Evolutionary conservation across 2,329 filamentous ascomycete species (phyloP).

Genomic region (Aspergillus ochraceus): DNA sequence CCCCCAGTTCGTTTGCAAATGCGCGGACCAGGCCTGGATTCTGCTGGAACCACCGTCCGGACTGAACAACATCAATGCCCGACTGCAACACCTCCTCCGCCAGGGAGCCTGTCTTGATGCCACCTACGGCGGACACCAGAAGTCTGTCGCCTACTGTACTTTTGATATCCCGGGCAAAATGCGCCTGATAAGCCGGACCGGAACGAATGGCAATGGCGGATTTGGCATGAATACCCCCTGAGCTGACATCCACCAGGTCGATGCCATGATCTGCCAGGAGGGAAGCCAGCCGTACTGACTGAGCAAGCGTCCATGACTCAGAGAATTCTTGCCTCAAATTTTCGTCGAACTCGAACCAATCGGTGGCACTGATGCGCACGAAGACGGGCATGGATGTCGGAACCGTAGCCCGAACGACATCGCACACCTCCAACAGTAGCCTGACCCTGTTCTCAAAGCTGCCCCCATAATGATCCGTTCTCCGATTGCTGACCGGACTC

Average conservation of each 20-base stretch:
- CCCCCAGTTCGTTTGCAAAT: constrained; percentile 56
- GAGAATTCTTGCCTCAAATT: constrained; percentile 13
- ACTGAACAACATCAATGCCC: constrained; percentile 52
- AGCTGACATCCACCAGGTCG: constrained; percentile 6
- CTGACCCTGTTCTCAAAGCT: constrained; percentile 14
- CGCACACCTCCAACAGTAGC: constrained; percentile 10
- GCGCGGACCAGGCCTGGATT: constrained; percentile 58
- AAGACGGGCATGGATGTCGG: constrained; percentile 58
- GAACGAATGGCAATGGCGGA: constrained; percentile 14
- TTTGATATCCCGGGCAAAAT: constrained; percentile 27
- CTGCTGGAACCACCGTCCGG: constrained; percentile 59
- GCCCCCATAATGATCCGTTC: constrained; percentile 25
- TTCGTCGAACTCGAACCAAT: constrained; percentile 56
- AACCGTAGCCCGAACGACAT: constrained; percentile 40
- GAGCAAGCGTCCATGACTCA: constrained; percentile 19
- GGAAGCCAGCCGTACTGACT: constrained; percentile 8
- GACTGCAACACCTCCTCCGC: constrained; percentile 52
- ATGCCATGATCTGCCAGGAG: constrained; percentile 13
- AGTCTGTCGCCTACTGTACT: constrained; percentile 20
- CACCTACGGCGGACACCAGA: constrained; percentile 22
- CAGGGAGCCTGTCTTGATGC: constrained; percentile 23
- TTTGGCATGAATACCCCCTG: constrained; percentile 4
- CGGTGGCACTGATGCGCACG: constrained; percentile 61
- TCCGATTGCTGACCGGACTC: constrained; percentile 21
- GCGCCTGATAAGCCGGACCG: constrained; percentile 27